phyloP scores from a whole-genome alignment of 2,329 filamentous ascomycete species.

The Aciculosporium take region DNA sequence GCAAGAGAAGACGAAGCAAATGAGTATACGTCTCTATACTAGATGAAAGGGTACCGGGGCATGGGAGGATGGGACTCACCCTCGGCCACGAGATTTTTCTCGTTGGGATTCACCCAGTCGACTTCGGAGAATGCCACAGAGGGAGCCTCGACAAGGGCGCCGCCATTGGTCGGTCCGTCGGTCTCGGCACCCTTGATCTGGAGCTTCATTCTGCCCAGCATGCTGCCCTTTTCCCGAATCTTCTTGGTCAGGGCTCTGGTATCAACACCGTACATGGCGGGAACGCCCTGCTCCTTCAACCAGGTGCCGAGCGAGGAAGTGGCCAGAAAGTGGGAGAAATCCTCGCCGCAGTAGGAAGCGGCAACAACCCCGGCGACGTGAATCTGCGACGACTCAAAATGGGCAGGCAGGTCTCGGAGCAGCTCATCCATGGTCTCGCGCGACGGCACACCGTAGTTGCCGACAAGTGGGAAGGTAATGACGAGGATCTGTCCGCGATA shows the following conservation, averaged over 20 bases:
- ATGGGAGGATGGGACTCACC: slow-evolving; percentile 45
- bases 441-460: slow-evolving; percentile 94
- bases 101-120: slow-evolving; percentile 86
- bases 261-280: slow-evolving; percentile 90
- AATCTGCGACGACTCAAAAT: slow-evolving; percentile 88
- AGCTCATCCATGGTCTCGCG: slow-evolving; percentile 74
- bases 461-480: slow-evolving; percentile 94
- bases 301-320: slow-evolving; percentile 81
- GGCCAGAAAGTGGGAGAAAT: slow-evolving; percentile 89
- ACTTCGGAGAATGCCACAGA: slow-evolving; percentile 54
- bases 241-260: slow-evolving; percentile 87
- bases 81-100: slow-evolving; percentile 83
- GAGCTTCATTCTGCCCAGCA: slow-evolving; percentile 81
- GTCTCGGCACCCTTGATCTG: slow-evolving; percentile 34
- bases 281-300: slow-evolving; percentile 91
- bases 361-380: slow-evolving; percentile 87
- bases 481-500: slow-evolving; percentile 93
- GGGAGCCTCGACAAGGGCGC: slow-evolving; percentile 15
- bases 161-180: slow-evolving; percentile 28
- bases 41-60: slow-evolving; percentile 7
- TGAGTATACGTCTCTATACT: slow-evolving; percentile 22
- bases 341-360: slow-evolving; percentile 83
- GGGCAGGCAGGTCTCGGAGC: slow-evolving; percentile 69
- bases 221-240: slow-evolving; percentile 86
- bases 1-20: slow-evolving; percentile 5